Base-by-base conservation (phyloP, 139 green algal genomes). In the Auxenochlorella pyrenoidosa region DNA sequence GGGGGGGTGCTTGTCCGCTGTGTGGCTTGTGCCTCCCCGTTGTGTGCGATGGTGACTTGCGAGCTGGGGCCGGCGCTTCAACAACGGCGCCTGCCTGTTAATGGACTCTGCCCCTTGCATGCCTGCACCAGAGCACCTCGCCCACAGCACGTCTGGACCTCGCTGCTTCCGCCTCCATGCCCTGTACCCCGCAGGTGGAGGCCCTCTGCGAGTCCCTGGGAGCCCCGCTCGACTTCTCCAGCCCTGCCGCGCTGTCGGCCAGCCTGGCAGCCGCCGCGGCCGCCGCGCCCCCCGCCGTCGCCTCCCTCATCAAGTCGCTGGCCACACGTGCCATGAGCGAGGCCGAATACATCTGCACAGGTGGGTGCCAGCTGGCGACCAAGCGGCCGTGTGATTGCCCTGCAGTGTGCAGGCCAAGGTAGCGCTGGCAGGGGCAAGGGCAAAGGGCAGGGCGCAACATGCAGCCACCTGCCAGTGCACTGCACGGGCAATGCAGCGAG, bases 251-350 rank as follows among this genome's bases (percentile, higher is more conserved):
- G 5, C 90, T 98, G 80, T 90, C 93, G 19, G 91, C 91, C 38
- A 95, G 90, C 30, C 90, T 98, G 82, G 95, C 98, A 85, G 34
- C 30, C 0, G 96, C 96, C 16, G 90, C 91, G 58, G 89, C 94
- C 0, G 41, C 59, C 0, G 91, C 91, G 2, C 96, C 99, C 88
- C 80, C 90, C 21, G 98, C 98, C 91, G 98, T 99, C 93, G 98
- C 98, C 93, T 97, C 94, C 76, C 90, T 99, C 24, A 91, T 99
- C 34, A 93, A 96, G 66, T 97, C 98, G 88, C 94, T 98, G 91
- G 92, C 95, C 63, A 99, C 97, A 10, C 94, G 96, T 41, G 98
- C 96, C 94, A 98, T 99, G 96, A 98, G 94, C 34, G 94, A 97
- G 86, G 93, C 91, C 0, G 72, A 89, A 78, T 99, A 99, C 87